Conservation (phyloP, 352 stramenopile genomes). For the Phytophthora europaea region DNA sequence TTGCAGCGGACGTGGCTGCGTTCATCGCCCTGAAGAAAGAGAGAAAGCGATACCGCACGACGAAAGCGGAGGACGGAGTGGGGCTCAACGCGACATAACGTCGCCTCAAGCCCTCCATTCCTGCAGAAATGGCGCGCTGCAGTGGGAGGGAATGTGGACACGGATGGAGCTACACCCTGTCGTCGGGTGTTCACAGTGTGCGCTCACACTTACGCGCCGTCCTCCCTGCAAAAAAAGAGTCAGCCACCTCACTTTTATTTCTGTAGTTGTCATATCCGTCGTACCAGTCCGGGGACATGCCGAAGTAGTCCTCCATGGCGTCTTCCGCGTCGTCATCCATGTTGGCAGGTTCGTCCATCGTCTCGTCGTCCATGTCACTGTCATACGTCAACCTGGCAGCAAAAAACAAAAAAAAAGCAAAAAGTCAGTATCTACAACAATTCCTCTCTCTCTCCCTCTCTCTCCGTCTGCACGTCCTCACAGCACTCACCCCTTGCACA, state of each 20-base stretch:
- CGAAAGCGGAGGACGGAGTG: conserved; percentile 20
- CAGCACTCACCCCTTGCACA: conserved; percentile 84
- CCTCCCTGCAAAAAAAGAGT: conserved; percentile 49
- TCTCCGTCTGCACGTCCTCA: not conserved
- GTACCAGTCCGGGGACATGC: conserved; percentile 89
- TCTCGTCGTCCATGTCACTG: conserved; percentile 83
- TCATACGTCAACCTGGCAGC: conserved; percentile 61
- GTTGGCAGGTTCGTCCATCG: conserved; percentile 72
- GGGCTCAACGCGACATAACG: not conserved
- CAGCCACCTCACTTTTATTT: not conserved
- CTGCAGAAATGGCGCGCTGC: conserved; percentile 38
- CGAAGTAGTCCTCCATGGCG: conserved; percentile 86
- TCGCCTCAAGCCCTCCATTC: conserved; percentile 20
- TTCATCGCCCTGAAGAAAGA: conserved; percentile 23
- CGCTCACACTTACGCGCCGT: conserved; percentile 55
- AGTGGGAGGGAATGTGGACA: conserved; percentile 19
- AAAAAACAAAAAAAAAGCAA: conserved; percentile 14
- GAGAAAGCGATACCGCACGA: conserved; percentile 35
- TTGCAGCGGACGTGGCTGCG: conserved; percentile 22
- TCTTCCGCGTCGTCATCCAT: conserved; percentile 86
- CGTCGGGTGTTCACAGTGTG: conserved; percentile 20
- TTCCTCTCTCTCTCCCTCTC: not conserved
- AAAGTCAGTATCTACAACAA: not conserved
- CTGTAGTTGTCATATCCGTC: not conserved
- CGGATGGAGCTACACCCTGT: conserved; percentile 11